These are phyloP conservation scores for Amoebophrya sp. DNA, from an alignment of 169 alveolate species.

Conservation along the genomic window DNA sequence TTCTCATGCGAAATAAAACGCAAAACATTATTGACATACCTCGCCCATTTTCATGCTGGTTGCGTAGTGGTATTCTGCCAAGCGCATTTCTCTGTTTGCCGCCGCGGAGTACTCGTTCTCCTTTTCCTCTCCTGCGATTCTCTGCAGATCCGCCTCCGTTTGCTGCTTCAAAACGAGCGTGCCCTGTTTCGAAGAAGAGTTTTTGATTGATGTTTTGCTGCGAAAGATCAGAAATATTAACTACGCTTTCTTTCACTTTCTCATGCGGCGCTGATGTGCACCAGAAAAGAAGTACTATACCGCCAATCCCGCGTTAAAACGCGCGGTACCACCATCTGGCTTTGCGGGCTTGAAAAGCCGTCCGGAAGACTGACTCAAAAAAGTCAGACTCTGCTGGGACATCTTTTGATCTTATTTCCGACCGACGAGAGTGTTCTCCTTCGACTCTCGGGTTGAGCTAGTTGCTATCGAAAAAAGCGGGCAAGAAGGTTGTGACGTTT, in stretches of 20 bases:
- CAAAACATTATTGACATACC: no score
- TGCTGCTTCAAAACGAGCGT: not conserved
- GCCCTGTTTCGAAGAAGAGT: not conserved
- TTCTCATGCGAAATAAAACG: no score
- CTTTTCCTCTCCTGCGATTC: not conserved
- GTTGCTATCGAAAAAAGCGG: no score
- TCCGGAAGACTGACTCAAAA: not conserved
- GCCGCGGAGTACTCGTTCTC: not conserved
- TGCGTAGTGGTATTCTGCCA: not conserved
- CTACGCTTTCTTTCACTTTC: no score
- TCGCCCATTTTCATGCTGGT: not conserved
- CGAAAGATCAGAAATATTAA: not conserved
- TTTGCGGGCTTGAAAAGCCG: slow-evolving; percentile 8
- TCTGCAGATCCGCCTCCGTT: not conserved
- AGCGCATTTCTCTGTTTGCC: not conserved
- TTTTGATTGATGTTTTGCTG: not conserved
- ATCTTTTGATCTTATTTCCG: not conserved
- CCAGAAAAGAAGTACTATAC: not conserved
- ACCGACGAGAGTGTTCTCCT: no score
- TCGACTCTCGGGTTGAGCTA: no score
- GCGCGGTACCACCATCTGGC: slow-evolving; percentile 1
- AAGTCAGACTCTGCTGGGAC: not conserved
- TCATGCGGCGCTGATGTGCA: no score
- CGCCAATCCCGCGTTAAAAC: not conserved
- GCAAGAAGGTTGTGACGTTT: no score